Percentiles rank a stretch among this genome's conserved stretches.
Evolutionary conservation across 768 basidiomycete genomes (phyloP).

Genomic region (Arthromyces matolae): DNA sequence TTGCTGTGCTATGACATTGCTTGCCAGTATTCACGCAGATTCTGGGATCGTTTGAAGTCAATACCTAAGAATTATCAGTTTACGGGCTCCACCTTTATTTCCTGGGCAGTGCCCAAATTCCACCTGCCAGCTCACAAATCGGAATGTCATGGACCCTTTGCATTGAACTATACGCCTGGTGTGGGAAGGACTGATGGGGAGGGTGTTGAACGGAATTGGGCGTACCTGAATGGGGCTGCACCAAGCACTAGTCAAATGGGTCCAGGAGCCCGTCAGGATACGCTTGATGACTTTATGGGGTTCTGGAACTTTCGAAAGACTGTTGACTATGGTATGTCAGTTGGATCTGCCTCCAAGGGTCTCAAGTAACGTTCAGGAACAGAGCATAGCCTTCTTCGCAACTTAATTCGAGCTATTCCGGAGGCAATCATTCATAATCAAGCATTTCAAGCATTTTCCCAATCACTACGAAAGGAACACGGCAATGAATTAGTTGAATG

Average conservation of each 20-base stretch:
- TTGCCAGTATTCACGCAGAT: constrained; percentile 23
- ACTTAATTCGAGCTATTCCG: too few relatives aligned
- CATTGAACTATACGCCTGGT: constrained; percentile 20
- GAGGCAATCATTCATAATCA: constrained; percentile 9
- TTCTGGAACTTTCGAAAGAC: constrained; percentile 22
- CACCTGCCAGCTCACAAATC: constrained; percentile 26
- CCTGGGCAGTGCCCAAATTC: constrained; percentile 26
- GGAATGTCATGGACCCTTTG: constrained; percentile 17
- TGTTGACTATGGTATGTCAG: constrained; percentile 2
- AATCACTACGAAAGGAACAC: constrained; percentile 7
- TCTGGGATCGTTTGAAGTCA: constrained; percentile 7
- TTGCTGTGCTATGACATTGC: constrained; percentile 25
- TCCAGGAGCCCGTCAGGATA: constrained; percentile 15
- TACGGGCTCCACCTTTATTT: neutral
- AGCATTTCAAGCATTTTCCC: constrained; percentile 3
- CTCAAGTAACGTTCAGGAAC: constrained; percentile 1
- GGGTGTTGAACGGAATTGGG: constrained; percentile 21
- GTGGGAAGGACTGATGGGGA: too few relatives aligned
- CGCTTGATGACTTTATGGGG: too few relatives aligned
- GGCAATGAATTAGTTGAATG: neutral
- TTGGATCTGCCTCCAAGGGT: constrained; percentile 5
- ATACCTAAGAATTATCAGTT: constrained; percentile 1
- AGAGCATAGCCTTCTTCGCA: too few relatives aligned
- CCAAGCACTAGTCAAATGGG: constrained; percentile 22
- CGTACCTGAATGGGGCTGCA: constrained; percentile 16